A percentile compares a stretch with the other conserved stretches of the same genome.
Conservation (phyloP, 2,329 filamentous ascomycete species). For the Botryotinia narcissicola region DNA sequence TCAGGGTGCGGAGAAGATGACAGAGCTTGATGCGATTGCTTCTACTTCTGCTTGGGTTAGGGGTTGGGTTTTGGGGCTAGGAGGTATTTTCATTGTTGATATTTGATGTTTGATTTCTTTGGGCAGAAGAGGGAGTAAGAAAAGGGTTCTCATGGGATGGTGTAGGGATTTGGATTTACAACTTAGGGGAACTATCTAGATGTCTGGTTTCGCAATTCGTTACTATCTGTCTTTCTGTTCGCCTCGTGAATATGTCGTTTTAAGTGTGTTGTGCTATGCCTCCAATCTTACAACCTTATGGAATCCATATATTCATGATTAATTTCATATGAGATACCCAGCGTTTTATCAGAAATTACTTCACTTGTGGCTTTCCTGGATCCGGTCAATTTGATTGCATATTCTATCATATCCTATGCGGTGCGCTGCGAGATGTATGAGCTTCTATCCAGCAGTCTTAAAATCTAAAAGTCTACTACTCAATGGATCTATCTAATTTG, state of each 20-base stretch:
- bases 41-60: neutral
- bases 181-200: neutral
- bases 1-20: neutral
- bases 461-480: neutral
- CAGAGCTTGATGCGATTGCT: neutral
- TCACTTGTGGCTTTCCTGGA: neutral
- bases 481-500: neutral
- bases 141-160: neutral
- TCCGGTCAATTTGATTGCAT: neutral
- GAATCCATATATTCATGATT: neutral
- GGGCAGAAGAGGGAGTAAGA: neutral
- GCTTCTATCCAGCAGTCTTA: neutral
- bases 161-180: neutral
- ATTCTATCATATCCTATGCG: neutral
- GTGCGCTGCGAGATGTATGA: neutral
- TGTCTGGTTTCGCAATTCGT: neutral
- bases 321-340: neutral
- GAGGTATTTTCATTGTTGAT: neutral
- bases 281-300: neutral
- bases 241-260: too few species aligned
- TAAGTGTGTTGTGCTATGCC: neutral
- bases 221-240: neutral
- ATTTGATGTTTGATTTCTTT: neutral
- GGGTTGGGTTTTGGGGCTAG: neutral
- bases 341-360: neutral